Percentiles rank a stretch among this genome's conserved stretches.
Conservation (phyloP, 805 yeast genomes). For the Candida jianshihensis region DNA sequence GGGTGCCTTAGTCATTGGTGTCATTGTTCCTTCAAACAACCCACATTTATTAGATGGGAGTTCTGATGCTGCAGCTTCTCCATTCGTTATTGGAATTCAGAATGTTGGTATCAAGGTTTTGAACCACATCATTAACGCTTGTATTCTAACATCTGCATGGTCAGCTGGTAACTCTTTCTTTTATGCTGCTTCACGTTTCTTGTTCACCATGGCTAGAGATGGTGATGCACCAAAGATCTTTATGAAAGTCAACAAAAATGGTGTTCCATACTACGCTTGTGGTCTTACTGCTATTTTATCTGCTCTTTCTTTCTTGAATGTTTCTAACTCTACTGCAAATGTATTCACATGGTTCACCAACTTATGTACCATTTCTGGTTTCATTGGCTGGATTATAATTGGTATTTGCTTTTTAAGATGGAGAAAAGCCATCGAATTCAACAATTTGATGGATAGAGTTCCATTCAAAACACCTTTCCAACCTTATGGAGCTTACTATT, state of each 20-base stretch:
- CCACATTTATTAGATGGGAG: constrained; percentile 40
- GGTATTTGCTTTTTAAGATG: constrained; percentile 61
- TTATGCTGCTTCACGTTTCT: constrained; percentile 69
- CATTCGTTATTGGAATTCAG: constrained; percentile 77
- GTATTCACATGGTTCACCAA: constrained; percentile 69
- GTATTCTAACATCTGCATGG: constrained; percentile 70
- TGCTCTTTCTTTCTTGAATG: constrained; percentile 63
- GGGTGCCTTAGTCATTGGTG: constrained; percentile 64
- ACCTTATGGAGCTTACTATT: constrained; percentile 52
- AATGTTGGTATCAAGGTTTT: constrained; percentile 58
- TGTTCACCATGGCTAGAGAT: constrained; percentile 63
- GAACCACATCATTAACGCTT: constrained; percentile 72
- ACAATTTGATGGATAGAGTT: constrained; percentile 46
- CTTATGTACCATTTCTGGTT: constrained; percentile 70
- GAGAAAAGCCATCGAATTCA: constrained; percentile 53
- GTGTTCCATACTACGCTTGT: constrained; percentile 63
- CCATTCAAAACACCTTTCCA: constrained; percentile 51
- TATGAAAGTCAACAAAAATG: constrained; percentile 54
- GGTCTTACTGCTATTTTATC: constrained; percentile 36
- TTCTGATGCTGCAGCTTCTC: constrained; percentile 64
- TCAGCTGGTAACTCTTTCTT: constrained; percentile 80
- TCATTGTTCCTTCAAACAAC: constrained; percentile 57
- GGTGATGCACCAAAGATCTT: constrained; percentile 74
- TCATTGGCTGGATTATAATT: constrained; percentile 70
- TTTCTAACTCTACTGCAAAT: constrained; percentile 46